phyloP scores from a whole-genome alignment of 2,329 filamentous ascomycete species.

The Pyricularia sp. region DNA sequence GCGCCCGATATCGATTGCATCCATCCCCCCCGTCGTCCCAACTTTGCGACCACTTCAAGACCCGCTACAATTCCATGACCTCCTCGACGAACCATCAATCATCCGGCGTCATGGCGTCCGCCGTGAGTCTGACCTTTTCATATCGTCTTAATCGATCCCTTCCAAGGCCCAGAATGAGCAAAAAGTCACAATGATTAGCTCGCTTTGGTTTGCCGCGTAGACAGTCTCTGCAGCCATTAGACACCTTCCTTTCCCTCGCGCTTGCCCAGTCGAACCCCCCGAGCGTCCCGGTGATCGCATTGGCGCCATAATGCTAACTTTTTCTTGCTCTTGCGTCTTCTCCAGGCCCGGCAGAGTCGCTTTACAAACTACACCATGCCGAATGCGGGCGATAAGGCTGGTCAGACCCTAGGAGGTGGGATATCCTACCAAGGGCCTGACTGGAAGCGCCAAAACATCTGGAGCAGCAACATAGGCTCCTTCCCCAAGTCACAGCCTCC shows the following conservation, averaged over 20 bases:
- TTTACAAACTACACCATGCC: conserved; percentile 27
- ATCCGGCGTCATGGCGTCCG: conserved; percentile 23
- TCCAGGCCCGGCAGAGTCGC: conserved; percentile 26
- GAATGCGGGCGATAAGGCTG: conserved; percentile 20
- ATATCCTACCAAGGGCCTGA: conserved; percentile 24
- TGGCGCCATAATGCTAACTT: conserved; percentile 1
- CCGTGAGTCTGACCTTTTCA: conserved; percentile 24
- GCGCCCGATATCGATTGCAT: conserved; percentile 6
- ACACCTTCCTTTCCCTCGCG: neutral
- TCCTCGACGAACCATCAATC: conserved; percentile 22
- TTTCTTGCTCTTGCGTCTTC: neutral
- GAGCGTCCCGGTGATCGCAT: neutral
- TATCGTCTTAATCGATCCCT: conserved; percentile 9
- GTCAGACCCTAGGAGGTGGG: conserved; percentile 26
- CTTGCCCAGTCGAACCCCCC: neutral
- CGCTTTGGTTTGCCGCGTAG: neutral
- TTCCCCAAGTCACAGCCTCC: conserved; percentile 33
- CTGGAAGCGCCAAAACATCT: conserved; percentile 35
- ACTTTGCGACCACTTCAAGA: neutral
- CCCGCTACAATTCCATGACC: conserved; percentile 14
- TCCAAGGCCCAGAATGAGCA: neutral
- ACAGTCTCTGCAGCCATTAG: neutral
- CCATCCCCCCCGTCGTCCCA: conserved; percentile 8
- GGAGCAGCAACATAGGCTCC: conserved; percentile 36
- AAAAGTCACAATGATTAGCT: neutral